Percentiles rank a stretch among this genome's conserved stretches.
Evolutionary conservation across 2,329 filamentous ascomycete species (phyloP).

Genomic region (Cryphonectria nitschkei): DNA sequence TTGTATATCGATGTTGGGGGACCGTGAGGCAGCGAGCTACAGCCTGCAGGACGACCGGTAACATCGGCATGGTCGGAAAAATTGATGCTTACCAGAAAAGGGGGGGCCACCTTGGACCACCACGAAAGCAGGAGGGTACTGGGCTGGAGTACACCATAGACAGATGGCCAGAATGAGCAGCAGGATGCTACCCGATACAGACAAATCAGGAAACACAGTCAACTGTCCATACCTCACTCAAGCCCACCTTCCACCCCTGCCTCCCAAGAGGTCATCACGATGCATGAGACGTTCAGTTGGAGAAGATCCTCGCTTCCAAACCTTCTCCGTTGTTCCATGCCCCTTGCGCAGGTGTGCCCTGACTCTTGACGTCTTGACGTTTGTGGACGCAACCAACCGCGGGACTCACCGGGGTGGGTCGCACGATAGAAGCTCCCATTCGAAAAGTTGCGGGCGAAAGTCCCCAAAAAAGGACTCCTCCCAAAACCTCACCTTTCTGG

Average conservation of each 20-base stretch:
- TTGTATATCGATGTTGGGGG: conserved; percentile 12
- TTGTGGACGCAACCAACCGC: conserved; percentile 15
- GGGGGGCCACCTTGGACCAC: neutral
- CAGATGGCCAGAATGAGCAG: neutral
- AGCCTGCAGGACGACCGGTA: neutral
- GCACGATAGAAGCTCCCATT: conserved; percentile 23
- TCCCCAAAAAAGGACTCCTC: neutral
- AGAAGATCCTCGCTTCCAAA: conserved; percentile 8
- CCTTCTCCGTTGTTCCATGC: conserved; percentile 7
- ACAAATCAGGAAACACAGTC: conserved; percentile 15
- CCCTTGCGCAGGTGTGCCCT: conserved; percentile 11
- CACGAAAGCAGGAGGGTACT: neutral
- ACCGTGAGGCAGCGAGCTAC: conserved; percentile 16
- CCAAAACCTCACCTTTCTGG: conserved; percentile 5
- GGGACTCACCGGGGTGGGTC: conserved; percentile 25
- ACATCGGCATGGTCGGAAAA: conserved; percentile 5
- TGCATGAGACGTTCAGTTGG: conserved; percentile 12
- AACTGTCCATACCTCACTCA: conserved; percentile 10
- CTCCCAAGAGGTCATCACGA: neutral
- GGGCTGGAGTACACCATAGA: neutral
- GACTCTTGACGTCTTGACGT: neutral
- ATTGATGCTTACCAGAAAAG: conserved; percentile 5
- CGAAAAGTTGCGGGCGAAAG: conserved; percentile 3
- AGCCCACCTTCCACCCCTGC: neutral
- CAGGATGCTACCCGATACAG: conserved; percentile 1